phyloP scores from a whole-genome alignment of 805 yeast species.

The Novakomyces olei region DNA sequence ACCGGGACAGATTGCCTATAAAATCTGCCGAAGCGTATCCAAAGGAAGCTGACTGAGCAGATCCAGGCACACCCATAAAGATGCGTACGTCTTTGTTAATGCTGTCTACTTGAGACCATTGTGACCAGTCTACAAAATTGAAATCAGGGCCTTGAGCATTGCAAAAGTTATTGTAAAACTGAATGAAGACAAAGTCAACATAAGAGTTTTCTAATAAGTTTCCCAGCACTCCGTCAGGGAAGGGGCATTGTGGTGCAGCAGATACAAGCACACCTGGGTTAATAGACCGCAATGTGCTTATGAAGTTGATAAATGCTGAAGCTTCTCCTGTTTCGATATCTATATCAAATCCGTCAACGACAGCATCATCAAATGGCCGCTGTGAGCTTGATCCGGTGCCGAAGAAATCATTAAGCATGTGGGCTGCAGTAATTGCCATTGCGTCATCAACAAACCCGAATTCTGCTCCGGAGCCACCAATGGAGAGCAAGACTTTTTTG shows the following conservation, averaged over 20 bases:
- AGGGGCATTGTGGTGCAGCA: slow-evolving; percentile 49
- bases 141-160: slow-evolving; percentile 13
- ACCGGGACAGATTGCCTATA: slow-evolving; percentile 15
- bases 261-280: slow-evolving; percentile 29
- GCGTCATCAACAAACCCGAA: slow-evolving; percentile 28
- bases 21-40: slow-evolving; percentile 31
- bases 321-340: slow-evolving; percentile 30
- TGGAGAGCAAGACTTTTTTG: slow-evolving; percentile 47
- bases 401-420: slow-evolving; percentile 25
- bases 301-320: slow-evolving; percentile 32
- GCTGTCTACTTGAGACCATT: slow-evolving; percentile 33
- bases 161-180: slow-evolving; percentile 41
- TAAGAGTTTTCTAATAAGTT: slow-evolving; percentile 22
- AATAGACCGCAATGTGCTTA: slow-evolving; percentile 14
- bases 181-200: slow-evolving; percentile 39
- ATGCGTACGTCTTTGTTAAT: slow-evolving; percentile 32
- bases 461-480: slow-evolving; percentile 31
- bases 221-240: slow-evolving; percentile 31
- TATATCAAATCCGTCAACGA: slow-evolving; percentile 48
- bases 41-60: slow-evolving; percentile 28
- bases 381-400: slow-evolving; percentile 16
- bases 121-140: slow-evolving; percentile 46
- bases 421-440: slow-evolving; percentile 26
- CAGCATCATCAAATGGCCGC: slow-evolving; percentile 29
- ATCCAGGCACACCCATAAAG: slow-evolving; percentile 43